Base-by-base conservation (phyloP, 169 alveolate species). In the Plasmodium knowlesi region DNA sequence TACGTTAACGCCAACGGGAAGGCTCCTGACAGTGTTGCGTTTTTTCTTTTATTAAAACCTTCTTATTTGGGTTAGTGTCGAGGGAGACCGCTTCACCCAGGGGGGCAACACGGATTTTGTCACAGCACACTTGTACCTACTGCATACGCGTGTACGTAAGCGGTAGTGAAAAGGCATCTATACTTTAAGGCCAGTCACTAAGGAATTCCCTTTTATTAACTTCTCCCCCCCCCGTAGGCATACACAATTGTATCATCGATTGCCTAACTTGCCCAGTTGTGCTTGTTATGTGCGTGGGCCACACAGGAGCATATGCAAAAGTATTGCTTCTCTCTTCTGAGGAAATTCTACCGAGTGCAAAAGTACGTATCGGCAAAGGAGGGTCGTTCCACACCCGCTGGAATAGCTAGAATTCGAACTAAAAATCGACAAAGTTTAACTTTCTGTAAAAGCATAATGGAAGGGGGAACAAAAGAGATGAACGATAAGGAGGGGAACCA, bases 381-480 rank as follows among this genome's bases (percentile, higher is more conserved):
- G 37, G 76, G 34, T 0, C 37, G 14, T 28, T 3, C 10, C 37
- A 22, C 6, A 46, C 39, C n/a, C 76, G 37, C 5, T 22, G 14
- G 37, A 19, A 25, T 28, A 53, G 41, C 28, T 6, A 16, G 0
- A 2, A 25, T 1, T 82, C 25, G 8, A 1, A 28, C 54, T 30
- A 22, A 9, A 54, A 9, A 41, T 54, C 32, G 37, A 9, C 41
- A 28, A 14, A 37, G 57, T n/a, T 50, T 82, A 22, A 14, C 16
- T 10, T 14, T 54, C 8, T 54, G 61, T 25, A 82, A n/a, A 53
- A 83, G 53, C 5, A 83, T 46, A 70, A 83, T 83, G 92, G 92
- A 71, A 19, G 57, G 25, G 22, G 82, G 22, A 19, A 5, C 10
- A 2, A 43, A 22, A 39, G 25, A 41, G 50, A 34, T 22, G 50